Percentiles rank a stretch among this genome's conserved stretches.
Conservation (phyloP, 2,329 filamentous ascomycete species). For the Fusarium austroafricanum region DNA sequence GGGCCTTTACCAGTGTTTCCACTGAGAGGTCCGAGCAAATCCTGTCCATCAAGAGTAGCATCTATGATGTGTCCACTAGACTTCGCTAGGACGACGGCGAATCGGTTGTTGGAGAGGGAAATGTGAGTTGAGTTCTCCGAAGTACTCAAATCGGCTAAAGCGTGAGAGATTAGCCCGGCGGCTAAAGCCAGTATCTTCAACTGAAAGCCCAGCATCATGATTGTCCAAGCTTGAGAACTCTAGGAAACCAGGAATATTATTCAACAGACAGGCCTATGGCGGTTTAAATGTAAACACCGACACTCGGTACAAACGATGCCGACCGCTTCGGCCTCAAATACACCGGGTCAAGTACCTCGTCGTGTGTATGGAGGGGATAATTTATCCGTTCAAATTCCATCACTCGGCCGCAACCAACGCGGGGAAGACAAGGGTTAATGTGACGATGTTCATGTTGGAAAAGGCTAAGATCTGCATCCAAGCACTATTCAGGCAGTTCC, state of each 20-base stretch:
- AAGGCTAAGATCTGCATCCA: not conserved
- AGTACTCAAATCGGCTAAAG: constrained; percentile 11
- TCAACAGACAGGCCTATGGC: rapidly evolving
- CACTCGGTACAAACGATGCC: constrained; percentile 10
- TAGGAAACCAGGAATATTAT: no score
- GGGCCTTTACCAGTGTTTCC: constrained; percentile 60
- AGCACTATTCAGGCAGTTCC: not conserved
- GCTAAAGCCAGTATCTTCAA: constrained; percentile 3
- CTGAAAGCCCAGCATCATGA: constrained; percentile 1
- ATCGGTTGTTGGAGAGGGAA: constrained; percentile 31
- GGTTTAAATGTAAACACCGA: not conserved
- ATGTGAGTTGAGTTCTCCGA: constrained; percentile 38
- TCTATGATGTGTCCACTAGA: constrained; percentile 37
- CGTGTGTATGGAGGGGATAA: constrained; percentile 10
- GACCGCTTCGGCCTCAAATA: constrained; percentile 10
- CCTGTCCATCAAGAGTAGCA: constrained; percentile 47
- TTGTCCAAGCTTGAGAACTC: rapidly evolving
- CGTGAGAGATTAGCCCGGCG: not conserved
- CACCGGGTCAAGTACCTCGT: not conserved
- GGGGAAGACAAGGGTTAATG: constrained; percentile 16
- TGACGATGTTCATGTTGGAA: not conserved
- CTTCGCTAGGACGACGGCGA: constrained; percentile 20
- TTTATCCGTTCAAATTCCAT: constrained; percentile 6
- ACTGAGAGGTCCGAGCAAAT: constrained; percentile 59
- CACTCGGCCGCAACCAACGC: not conserved